Evolutionary conservation across 108 stramenopile species (phyloP).

Genomic region (Parietichytrium sp.): DNA sequence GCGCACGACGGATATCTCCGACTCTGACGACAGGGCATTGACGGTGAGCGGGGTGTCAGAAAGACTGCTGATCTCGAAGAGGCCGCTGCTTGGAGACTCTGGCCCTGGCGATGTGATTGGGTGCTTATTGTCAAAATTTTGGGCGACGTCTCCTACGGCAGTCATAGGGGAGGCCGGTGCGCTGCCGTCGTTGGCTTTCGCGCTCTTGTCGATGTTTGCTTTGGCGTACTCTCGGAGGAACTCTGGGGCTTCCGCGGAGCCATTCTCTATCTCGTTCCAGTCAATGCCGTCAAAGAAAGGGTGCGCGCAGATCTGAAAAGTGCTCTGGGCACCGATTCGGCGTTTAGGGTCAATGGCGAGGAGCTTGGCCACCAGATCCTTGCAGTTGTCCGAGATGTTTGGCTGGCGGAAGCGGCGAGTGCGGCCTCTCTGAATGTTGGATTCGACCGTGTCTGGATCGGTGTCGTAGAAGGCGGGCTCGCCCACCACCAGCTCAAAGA

Average conservation of each 20-base stretch:
- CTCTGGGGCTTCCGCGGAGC: neutral
- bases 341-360: neutral
- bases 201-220: neutral
- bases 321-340: neutral
- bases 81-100: neutral
- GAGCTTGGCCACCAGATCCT: neutral
- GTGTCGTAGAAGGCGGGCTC: conserved; percentile 58
- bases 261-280: neutral
- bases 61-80: neutral
- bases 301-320: neutral
- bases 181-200: neutral
- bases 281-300: conserved; percentile 13
- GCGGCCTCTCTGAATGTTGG: too few species aligned
- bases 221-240: neutral
- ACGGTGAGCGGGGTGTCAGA: neutral
- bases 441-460: too few species aligned
- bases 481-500: conserved; percentile 69
- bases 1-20: neutral
- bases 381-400: neutral
- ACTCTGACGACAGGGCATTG: neutral
- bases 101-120: too few species aligned
- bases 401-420: too few species aligned
- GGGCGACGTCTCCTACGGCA: neutral
- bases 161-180: neutral
- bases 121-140: too few species aligned